Percentiles rank a stretch among this genome's conserved stretches.
Evolutionary conservation across 257 asterid species (phyloP).

Genomic region (Solanum tacnaense): DNA sequence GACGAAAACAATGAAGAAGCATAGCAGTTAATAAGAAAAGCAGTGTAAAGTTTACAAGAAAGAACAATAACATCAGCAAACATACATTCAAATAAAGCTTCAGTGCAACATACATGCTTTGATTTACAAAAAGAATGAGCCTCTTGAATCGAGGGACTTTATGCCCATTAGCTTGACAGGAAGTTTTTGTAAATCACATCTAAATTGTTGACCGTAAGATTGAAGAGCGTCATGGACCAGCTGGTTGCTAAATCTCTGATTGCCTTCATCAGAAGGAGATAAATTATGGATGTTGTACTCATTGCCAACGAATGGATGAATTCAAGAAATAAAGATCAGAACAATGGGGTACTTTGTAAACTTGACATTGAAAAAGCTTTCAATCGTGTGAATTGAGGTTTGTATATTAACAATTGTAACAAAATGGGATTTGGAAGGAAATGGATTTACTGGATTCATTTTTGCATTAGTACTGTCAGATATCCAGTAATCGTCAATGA

Average conservation of each 20-base stretch:
- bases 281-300: not conserved
- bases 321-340: not conserved
- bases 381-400: not conserved
- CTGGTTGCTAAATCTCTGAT: not conserved
- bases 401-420: not conserved
- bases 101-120: not conserved
- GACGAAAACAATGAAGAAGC: too few species aligned
- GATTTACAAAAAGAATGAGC: not conserved
- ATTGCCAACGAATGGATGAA: not conserved
- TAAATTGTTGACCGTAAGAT: not conserved
- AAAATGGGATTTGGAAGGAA: not conserved
- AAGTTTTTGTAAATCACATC: not conserved
- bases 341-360: not conserved
- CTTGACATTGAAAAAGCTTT: not conserved
- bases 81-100: not conserved
- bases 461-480: not conserved
- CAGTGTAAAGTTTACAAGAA: too few species aligned
- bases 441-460: not conserved
- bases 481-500: not conserved
- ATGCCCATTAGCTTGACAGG: not conserved
- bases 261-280: not conserved
- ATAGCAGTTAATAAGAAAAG: too few species aligned
- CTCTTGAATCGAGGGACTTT: not conserved
- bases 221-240: not conserved
- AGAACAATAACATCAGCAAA: too few species aligned